Base-by-base conservation (phyloP, 2,329 filamentous ascomycete genomes). In the Sporothrix brunneoviolacea region DNA sequence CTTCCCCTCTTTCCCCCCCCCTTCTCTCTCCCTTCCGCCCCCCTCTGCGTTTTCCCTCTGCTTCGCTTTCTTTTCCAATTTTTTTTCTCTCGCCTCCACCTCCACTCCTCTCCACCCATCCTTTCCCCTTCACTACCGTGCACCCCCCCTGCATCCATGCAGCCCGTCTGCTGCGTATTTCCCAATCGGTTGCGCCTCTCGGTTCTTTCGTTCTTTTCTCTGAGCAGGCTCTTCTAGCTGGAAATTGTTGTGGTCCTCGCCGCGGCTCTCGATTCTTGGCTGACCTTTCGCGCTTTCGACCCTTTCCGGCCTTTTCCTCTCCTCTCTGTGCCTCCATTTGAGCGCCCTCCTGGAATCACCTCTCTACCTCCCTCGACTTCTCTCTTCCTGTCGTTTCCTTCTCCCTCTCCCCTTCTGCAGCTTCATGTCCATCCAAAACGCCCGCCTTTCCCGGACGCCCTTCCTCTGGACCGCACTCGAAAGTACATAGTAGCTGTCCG, bases 101-200 rank as follows among this genome's bases (percentile, higher is more conserved):
- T 21, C 37, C 35, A 24, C 37, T 30, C 33, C 46, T 41, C 33
- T 39, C 39, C 48, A 37, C 40, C 41, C 39, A 48, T 33, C 35
- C 36, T 13, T 21, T 9, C 40, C 40, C 32, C 30, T 36, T 45
- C 30, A 35, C 42, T 36, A 18, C 30, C 41, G 32, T 36, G 13
- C 32, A 44, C 15, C 42, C 32, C 41, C 42, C 30, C 18, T 15
- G 19, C 22, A 44, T 30, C 41, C 28, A 33, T 44, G 41, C 41
- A 44, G 18, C 30, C 42, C 32, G 18, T 10, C 21, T 27, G 32
- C 27, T 27, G 32, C 8, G 42, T 45, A 36, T 22, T 44, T 45
- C 19, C 41, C 30, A 45, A 45, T 45, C 42, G 42, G 42, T 27
- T 36, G 42, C n/a, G 42, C 42, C 36, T 45, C 41, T 36, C 30